Evolutionary conservation across 768 basidiomycete genomes (phyloP).

Genomic region (Coprinopsis sp.): DNA sequence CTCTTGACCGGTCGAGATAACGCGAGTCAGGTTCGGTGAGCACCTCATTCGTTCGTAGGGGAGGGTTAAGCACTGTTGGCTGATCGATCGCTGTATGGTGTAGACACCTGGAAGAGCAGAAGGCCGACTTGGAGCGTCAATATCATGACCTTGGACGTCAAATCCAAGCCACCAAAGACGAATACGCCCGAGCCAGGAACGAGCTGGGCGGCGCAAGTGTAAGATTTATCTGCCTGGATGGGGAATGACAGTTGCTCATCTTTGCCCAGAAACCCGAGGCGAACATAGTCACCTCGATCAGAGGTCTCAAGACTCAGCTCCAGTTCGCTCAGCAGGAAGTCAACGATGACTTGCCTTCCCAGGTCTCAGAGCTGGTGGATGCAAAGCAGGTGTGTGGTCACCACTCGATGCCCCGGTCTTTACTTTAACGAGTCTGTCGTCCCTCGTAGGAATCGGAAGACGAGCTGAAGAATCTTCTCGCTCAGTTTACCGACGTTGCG

Average conservation of each 20-base stretch:
- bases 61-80: too few relatives aligned
- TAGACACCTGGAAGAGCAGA: slow-evolving; percentile 45
- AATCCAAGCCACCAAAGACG: slow-evolving; percentile 18
- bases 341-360: slow-evolving; percentile 65
- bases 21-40: slow-evolving; percentile 42
- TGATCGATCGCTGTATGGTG: neutral
- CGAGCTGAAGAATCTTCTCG: slow-evolving; percentile 43
- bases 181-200: slow-evolving; percentile 24
- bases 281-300: too few relatives aligned
- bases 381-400: slow-evolving; percentile 44
- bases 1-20: slow-evolving; percentile 52
- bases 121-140: slow-evolving; percentile 35
- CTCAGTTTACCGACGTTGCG: slow-evolving; percentile 52
- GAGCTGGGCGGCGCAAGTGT: slow-evolving; percentile 31
- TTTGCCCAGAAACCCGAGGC: too few relatives aligned
- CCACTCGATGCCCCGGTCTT: neutral
- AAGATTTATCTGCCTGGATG: too few relatives aligned
- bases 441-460: slow-evolving; percentile 44
- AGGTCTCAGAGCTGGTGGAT: slow-evolving; percentile 51
- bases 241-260: too few relatives aligned
- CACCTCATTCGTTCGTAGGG: neutral
- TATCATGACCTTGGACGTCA: slow-evolving; percentile 25
- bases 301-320: slow-evolving; percentile 31
- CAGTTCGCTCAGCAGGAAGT: slow-evolving; percentile 50
- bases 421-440: neutral